Conservation (phyloP, 257 asterid genomes). For the Leptodermis oblonga region DNA sequence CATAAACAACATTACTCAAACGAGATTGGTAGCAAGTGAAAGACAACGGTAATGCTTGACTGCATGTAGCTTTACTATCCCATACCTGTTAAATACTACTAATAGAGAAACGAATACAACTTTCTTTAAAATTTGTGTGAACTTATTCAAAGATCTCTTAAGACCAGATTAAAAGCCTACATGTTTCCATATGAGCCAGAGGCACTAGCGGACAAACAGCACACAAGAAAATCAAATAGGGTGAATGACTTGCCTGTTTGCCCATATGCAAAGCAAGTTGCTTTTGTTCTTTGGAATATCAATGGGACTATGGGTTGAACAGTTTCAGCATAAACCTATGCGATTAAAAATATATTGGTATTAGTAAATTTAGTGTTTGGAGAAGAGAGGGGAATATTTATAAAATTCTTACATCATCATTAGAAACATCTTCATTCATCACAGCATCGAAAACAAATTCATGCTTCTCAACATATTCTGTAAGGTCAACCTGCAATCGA, state of each 20-base stretch:
- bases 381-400: not conserved
- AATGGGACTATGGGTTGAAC: conserved; percentile 91
- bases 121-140: not conserved
- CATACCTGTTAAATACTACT: not conserved
- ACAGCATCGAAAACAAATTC: conserved; percentile 95
- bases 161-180: not conserved
- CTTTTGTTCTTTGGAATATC: conserved; percentile 86
- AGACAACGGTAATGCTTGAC: not conserved
- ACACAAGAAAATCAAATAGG: conserved; percentile 1
- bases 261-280: conserved; percentile 95
- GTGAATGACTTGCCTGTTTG: conserved; percentile 37
- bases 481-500: conserved; percentile 68
- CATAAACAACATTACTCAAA: not conserved
- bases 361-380: not conserved
- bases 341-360: conserved; percentile 8
- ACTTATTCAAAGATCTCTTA: not conserved
- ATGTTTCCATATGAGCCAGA: not conserved
- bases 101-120: not conserved
- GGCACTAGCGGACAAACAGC: not conserved
- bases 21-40: not conserved
- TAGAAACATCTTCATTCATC: conserved; percentile 75
- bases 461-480: conserved; percentile 82
- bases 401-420: conserved; percentile 62
- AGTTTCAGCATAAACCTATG: conserved; percentile 69
- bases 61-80: not conserved